Percentiles rank a stretch among this genome's conserved stretches.
phyloP scores from a whole-genome alignment of 768 basidiomycete species.

The Crepidotus variabilis region DNA sequence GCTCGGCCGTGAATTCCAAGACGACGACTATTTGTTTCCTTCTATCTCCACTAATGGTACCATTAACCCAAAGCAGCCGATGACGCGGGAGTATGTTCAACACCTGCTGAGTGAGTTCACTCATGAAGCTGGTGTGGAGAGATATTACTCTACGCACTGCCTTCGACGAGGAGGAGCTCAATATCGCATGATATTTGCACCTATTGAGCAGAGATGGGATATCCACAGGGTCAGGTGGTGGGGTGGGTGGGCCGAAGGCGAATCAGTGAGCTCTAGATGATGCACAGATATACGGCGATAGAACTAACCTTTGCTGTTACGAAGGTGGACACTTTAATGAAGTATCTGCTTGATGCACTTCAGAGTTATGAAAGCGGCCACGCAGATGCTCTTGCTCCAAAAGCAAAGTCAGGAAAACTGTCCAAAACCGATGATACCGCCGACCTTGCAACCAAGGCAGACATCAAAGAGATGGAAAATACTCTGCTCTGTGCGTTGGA shows the following conservation, averaged over 20 bases:
- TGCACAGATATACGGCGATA: not conserved
- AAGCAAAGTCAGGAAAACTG: conserved; percentile 17
- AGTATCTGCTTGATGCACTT: conserved; percentile 30
- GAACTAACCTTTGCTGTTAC: not conserved
- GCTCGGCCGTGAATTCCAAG: conserved; percentile 16
- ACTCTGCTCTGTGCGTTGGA: no score
- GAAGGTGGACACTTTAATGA: conserved; percentile 30
- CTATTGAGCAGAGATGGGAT: conserved; percentile 29
- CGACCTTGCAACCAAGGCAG: conserved; percentile 13
- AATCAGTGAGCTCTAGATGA: conserved; percentile 25
- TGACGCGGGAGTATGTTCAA: conserved; percentile 26
- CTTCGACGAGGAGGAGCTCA: conserved; percentile 34
- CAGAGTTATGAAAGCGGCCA: conserved; percentile 26
- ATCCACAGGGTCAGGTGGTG: conserved; percentile 34
- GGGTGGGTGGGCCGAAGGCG: conserved; percentile 37
- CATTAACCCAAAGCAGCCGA: conserved; percentile 16
- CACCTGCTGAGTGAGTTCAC: conserved; percentile 24
- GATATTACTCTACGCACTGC: conserved; percentile 29
- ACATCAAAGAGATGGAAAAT: conserved; percentile 11
- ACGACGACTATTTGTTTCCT: conserved; percentile 32
- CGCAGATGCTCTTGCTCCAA: conserved; percentile 25
- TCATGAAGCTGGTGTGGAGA: conserved; percentile 17
- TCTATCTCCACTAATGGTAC: conserved; percentile 22
- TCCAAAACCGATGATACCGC: conserved; percentile 20
- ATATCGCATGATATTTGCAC: conserved; percentile 36